Evolutionary conservation across 805 yeast genomes (phyloP), one percentile per base, ranked within the genome.

Genomic region (Candida incommunis): DNA sequence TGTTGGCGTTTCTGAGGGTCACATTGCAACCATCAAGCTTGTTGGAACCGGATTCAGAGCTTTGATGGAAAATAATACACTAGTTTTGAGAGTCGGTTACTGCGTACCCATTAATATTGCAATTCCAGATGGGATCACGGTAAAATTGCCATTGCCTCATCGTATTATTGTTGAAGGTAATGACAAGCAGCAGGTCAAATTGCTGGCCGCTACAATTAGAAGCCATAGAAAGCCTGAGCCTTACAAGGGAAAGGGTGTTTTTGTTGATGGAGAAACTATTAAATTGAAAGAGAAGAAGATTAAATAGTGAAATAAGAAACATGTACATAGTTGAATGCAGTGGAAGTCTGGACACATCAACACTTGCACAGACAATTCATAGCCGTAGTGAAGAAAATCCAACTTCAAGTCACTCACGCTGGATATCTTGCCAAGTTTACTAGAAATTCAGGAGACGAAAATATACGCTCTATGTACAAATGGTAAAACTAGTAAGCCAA

Each of bases 41-140:
- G 94, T 86, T 16, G 99, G 99, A 52, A 90, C 97, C 11, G 99
- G 99, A 61, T 92, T 83, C 73, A 79, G 97, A 65, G 95, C 94
- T 2, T 71, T 75, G 49, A 59, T 90, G 18, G 94, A 84, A 53
- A 44, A 45, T n/a, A 78, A 76, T 16, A 70, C 72, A 60, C 80
- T 90, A 16, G 73, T 75, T 48, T 72, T 90, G 62, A 87, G 92
- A 60, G 81, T 88, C 22, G 98, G 98, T 26, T 85, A 79, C 57
- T 86, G 95, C 42, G 78, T 79, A 53, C 76, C 80, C 35, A 88
- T 87, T 51, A 80, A 80, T 22, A 69, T 86, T 43, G 71, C 73
- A 44, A 72, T 92, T 31, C 98, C 98, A 2, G 75, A 71, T 22
- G 88, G 84, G 3, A 62, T 92, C 41, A 74, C 70, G 2, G 95